Evolutionary conservation across 768 basidiomycete genomes (phyloP).

Genomic region (Flagelloscypha sp.): DNA sequence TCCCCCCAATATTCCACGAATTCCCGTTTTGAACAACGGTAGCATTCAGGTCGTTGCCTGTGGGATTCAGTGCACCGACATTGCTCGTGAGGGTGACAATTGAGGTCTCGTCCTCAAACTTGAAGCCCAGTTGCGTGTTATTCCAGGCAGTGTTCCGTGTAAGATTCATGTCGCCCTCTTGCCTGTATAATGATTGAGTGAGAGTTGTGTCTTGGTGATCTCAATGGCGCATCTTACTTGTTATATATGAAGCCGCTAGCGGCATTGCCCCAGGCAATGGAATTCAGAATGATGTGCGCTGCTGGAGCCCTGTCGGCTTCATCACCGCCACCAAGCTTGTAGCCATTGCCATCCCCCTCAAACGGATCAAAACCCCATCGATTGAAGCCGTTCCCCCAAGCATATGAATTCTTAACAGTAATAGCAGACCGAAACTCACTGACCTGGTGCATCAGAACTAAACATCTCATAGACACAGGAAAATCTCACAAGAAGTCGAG

Average conservation of each 20-base stretch:
- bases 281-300: neutral
- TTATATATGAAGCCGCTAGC: conserved; percentile 1
- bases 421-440: conserved; percentile 1
- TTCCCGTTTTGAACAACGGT: neutral
- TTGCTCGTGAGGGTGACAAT: neutral
- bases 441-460: neutral
- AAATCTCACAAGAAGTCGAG: neutral
- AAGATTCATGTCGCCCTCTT: neutral
- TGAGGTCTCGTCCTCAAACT: neutral
- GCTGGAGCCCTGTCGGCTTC: neutral
- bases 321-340: conserved; percentile 2
- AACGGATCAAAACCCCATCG: neutral
- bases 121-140: neutral
- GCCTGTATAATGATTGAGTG: no score
- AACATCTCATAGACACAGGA: neutral
- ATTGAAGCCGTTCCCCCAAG: conserved; percentile 3
- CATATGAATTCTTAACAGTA: neutral
- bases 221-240: no score
- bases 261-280: neutral
- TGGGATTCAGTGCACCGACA: neutral
- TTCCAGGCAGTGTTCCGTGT: conserved; percentile 2
- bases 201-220: no score
- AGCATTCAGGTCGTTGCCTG: neutral
- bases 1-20: conserved; percentile 1
- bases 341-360: conserved; percentile 2